Conservation (phyloP, 306 rosid genomes). For the Ormosia emarginata region DNA sequence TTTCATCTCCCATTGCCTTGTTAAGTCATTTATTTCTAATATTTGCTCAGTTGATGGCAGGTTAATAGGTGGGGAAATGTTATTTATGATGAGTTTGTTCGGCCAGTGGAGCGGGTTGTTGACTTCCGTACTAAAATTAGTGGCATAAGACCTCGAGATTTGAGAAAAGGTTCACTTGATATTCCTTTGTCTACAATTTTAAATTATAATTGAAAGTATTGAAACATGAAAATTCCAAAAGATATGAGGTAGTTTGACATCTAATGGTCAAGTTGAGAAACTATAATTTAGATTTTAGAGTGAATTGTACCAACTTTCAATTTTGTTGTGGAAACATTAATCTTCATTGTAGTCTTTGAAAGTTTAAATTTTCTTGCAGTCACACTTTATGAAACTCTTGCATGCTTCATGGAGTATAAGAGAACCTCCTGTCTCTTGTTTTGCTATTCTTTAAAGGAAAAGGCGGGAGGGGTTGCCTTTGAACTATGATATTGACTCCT, state of each 20-base stretch:
- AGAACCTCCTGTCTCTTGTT: background rate
- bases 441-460: background rate
- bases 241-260: background rate
- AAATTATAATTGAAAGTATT: background rate
- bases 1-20: background rate
- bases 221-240: background rate
- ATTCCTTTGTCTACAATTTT: conserved; percentile 5
- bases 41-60: conserved; percentile 47
- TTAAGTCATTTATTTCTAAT: conserved; percentile 32
- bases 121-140: conserved; percentile 89
- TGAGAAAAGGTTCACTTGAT: conserved; percentile 64
- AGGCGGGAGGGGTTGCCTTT: background rate
- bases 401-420: background rate
- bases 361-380: background rate
- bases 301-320: background rate
- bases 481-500: background rate
- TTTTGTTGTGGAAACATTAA: background rate
- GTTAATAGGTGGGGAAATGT: conserved; percentile 94
- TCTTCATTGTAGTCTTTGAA: background rate
- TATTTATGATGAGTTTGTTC: conserved; percentile 76
- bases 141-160: conserved; percentile 84
- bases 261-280: conserved; percentile 14
- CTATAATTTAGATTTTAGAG: background rate
- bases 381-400: background rate
- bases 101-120: conserved; percentile 76